phyloP scores from a whole-genome alignment of 2,329 filamentous ascomycete species.

The Verticillium nubilum region DNA sequence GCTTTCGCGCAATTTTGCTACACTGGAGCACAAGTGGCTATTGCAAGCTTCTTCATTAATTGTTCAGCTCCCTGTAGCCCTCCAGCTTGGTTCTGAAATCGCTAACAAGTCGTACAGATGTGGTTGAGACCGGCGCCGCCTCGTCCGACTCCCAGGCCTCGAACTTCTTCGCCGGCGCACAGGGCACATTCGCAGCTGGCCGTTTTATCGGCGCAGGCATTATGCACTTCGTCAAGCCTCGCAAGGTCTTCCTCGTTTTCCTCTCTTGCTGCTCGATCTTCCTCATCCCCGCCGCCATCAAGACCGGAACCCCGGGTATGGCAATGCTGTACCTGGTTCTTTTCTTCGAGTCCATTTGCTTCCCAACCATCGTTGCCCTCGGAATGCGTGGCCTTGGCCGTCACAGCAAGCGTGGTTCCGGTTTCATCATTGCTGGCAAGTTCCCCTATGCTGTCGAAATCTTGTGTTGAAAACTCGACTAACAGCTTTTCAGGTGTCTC shows the following conservation, averaged over 20 bases:
- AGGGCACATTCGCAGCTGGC: constrained; percentile 67
- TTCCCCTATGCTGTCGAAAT: constrained; percentile 6
- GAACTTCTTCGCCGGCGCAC: constrained; percentile 67
- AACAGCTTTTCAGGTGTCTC: constrained; percentile 55
- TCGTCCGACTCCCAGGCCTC: constrained; percentile 49
- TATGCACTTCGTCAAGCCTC: constrained; percentile 59
- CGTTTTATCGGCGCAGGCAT: constrained; percentile 62
- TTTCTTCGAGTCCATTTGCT: constrained; percentile 77
- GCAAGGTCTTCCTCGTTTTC: constrained; percentile 63
- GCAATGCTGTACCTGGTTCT: constrained; percentile 64
- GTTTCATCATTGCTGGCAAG: constrained; percentile 14
- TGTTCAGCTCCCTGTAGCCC: constrained; percentile 26
- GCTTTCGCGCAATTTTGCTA: constrained; percentile 74
- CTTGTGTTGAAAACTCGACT: constrained; percentile 9
- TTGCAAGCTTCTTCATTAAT: constrained; percentile 67
- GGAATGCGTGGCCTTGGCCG: constrained; percentile 48
- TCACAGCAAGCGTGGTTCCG: constrained; percentile 49
- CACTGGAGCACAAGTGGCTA: constrained; percentile 63
- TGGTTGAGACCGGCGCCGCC: constrained; percentile 50
- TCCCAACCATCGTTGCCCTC: constrained; percentile 72
- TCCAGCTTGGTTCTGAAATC: no score
- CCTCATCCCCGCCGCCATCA: constrained; percentile 40
- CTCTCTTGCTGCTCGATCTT: constrained; percentile 62
- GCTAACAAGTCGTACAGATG: no score
- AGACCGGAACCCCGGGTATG: constrained; percentile 40